Evolutionary conservation across 1,284 basidiomycete genomes (phyloP).

Genomic region (Psilocybe mexicana): DNA sequence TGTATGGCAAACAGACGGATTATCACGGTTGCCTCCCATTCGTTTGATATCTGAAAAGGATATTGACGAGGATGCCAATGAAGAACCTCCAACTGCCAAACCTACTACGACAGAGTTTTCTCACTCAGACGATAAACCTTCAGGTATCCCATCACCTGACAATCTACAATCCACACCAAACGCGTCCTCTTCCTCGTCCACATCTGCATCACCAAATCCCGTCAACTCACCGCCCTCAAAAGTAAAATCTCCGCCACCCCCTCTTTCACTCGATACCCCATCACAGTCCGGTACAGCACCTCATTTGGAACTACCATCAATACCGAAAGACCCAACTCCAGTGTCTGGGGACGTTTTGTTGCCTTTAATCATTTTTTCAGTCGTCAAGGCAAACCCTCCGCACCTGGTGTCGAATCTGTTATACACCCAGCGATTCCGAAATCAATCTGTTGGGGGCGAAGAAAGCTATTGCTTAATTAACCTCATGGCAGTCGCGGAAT

Average conservation of each 20-base stretch:
- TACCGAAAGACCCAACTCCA: conserved; percentile 34
- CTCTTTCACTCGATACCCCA: conserved; percentile 17
- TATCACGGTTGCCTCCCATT: conserved; percentile 67
- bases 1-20: conserved; percentile 53
- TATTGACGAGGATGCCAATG: conserved; percentile 20
- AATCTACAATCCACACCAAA: neutral
- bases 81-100: conserved; percentile 30
- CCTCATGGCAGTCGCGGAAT: conserved; percentile 91
- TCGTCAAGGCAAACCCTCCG: conserved; percentile 87
- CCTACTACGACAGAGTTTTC: conserved; percentile 7
- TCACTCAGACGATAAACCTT: neutral
- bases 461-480: conserved; percentile 93
- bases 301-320: conserved; percentile 7
- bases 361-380: conserved; percentile 88
- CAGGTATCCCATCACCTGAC: neutral
- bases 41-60: conserved; percentile 54
- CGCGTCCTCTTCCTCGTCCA: neutral
- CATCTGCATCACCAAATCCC: neutral
- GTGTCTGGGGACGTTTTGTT: conserved; percentile 80
- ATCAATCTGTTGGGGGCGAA: conserved; percentile 78
- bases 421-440: conserved; percentile 85
- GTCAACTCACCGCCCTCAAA: conserved; percentile 3
- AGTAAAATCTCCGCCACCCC: conserved; percentile 18
- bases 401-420: conserved; percentile 84
- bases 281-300: neutral